phyloP scores from a whole-genome alignment of 2,329 filamentous ascomycete species.

The Pseudonectria buxi region DNA sequence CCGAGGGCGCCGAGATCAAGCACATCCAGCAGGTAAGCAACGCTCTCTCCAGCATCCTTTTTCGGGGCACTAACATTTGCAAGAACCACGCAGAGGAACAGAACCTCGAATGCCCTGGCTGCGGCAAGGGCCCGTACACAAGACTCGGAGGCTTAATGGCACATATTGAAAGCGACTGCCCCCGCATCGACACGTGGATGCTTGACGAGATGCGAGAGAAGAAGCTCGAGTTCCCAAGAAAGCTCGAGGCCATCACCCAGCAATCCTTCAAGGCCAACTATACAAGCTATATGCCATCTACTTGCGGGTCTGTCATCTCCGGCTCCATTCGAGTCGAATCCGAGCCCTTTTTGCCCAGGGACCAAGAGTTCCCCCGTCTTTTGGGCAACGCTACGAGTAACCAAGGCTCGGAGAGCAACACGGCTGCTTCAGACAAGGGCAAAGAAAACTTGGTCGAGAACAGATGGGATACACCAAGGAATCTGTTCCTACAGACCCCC shows the following conservation, averaged over 20 bases:
- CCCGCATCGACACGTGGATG: conserved; percentile 23
- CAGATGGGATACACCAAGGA: conserved; percentile 3
- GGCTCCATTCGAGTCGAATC: background rate
- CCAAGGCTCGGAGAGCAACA: no score
- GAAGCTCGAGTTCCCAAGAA: conserved; percentile 30
- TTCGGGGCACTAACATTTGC: conserved; percentile 3
- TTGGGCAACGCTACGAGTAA: background rate
- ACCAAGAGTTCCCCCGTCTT: conserved; percentile 13
- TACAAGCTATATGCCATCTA: conserved; percentile 17
- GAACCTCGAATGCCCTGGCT: conserved; percentile 41
- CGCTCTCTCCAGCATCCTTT: no score
- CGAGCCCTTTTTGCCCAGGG: conserved; percentile 4
- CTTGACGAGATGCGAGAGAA: conserved; percentile 30
- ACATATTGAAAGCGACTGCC: conserved; percentile 42
- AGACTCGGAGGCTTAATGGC: conserved; percentile 32
- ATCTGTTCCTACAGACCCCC: conserved; percentile 20
- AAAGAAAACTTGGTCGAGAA: no score
- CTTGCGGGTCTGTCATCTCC: background rate
- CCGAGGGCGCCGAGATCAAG: conserved; percentile 20
- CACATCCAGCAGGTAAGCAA: conserved; percentile 31
- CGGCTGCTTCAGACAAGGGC: no score
- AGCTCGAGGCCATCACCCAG: conserved; percentile 21
- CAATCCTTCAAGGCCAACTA: conserved; percentile 24
- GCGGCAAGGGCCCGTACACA: conserved; percentile 29
- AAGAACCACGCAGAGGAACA: conserved; percentile 35